A percentile compares a stretch with the other conserved stretches of the same genome.
Conservation (phyloP, 768 basidiomycete species). For the Termitomyces sp. region DNA sequence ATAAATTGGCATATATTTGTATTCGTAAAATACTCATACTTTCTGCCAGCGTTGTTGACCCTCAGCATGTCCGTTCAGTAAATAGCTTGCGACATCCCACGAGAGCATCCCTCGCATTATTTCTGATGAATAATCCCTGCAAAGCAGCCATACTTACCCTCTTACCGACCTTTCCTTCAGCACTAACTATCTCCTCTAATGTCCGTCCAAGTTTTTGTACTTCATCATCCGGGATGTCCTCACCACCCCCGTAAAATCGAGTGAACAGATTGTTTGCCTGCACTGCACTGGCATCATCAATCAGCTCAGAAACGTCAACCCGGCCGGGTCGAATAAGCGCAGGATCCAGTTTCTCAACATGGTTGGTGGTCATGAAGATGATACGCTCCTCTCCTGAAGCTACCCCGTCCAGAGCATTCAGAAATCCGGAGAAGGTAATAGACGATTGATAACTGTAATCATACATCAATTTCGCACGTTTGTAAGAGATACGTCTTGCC, state of each 20-base stretch:
- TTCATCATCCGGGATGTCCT: constrained; percentile 30
- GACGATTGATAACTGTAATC: constrained; percentile 79
- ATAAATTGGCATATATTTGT: constrained; percentile 12
- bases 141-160: constrained; percentile 93
- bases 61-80: constrained; percentile 19
- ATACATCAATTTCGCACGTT: background rate
- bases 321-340: constrained; percentile 95
- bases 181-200: constrained; percentile 52
- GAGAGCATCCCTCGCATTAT: constrained; percentile 54
- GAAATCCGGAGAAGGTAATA: constrained; percentile 95
- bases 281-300: constrained; percentile 81
- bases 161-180: constrained; percentile 48
- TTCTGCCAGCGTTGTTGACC: constrained; percentile 1
- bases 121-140: constrained; percentile 92
- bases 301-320: constrained; percentile 79
- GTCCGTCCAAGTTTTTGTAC: constrained; percentile 43
- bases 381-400: constrained; percentile 98
- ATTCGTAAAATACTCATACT: constrained; percentile 8
- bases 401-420: constrained; percentile 96
- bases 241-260: constrained; percentile 71
- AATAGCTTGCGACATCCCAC: constrained; percentile 45
- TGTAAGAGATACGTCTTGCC: background rate
- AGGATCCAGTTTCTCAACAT: constrained; percentile 82
- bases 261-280: constrained; percentile 80
- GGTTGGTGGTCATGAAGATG: constrained; percentile 99